These are phyloP conservation scores for Vickermania spadyakhi DNA, from an alignment of 208 protist genomes.

Conservation along the genomic window DNA sequence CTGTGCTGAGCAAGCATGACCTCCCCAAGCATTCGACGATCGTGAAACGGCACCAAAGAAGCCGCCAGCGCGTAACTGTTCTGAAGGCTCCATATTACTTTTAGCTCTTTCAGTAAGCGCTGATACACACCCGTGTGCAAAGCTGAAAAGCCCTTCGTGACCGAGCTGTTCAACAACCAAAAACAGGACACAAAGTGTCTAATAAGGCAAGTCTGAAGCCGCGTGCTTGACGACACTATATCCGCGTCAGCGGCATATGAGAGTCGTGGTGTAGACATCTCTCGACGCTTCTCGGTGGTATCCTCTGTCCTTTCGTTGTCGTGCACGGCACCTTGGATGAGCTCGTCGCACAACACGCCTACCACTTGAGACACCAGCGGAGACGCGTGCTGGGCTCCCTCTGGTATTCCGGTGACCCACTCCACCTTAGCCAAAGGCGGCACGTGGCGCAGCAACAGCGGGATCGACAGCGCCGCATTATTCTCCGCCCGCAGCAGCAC, in stretches of 20 bases:
- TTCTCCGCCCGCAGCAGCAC: too few relatives aligned
- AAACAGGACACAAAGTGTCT: too few relatives aligned
- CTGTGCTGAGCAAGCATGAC: conserved; percentile 39
- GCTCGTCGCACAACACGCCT: conserved; percentile 5
- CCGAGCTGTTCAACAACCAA: too few relatives aligned
- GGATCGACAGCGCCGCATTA: background rate
- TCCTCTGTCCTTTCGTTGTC: too few relatives aligned
- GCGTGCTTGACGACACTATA: too few relatives aligned
- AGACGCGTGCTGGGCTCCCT: background rate
- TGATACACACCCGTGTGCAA: too few relatives aligned
- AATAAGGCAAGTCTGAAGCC: too few relatives aligned
- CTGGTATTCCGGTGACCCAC: background rate
- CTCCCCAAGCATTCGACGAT: conserved; percentile 12
- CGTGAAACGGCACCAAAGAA: conserved; percentile 35
- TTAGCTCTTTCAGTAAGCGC: too few relatives aligned
- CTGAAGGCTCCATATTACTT: conserved; percentile 20
- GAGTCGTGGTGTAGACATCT: too few relatives aligned
- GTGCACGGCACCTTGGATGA: conserved; percentile 22
- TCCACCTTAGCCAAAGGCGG: background rate
- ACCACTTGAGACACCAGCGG: conserved; percentile 5
- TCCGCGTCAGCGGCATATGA: too few relatives aligned
- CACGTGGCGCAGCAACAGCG: background rate
- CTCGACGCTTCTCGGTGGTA: too few relatives aligned
- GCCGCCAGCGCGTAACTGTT: conserved; percentile 40
- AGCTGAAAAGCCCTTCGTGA: too few relatives aligned